These are phyloP conservation scores for Taiwanofungus camphoratus DNA, from an alignment of 1,284 basidiomycete species.

Conservation along the genomic window DNA sequence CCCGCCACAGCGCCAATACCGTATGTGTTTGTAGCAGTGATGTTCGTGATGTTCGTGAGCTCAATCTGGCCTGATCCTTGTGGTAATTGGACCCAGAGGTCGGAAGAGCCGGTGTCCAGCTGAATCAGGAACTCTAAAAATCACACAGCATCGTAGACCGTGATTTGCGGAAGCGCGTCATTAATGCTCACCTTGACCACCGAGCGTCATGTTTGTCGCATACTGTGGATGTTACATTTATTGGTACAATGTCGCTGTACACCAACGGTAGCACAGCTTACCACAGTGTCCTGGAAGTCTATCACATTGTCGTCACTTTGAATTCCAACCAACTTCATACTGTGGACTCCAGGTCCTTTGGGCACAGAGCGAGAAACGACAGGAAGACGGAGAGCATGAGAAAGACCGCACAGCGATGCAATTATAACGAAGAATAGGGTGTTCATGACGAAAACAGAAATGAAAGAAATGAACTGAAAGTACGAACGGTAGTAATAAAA, in stretches of 20 bases:
- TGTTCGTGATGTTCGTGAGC: constrained; percentile 18
- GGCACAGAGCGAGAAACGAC: constrained; percentile 5
- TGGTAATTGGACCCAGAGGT: constrained; percentile 19
- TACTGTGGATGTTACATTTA: constrained; percentile 13
- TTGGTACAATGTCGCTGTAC: neutral
- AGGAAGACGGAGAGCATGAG: constrained; percentile 18
- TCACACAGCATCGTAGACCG: neutral
- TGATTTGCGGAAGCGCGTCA: neutral
- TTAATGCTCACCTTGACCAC: constrained; percentile 13
- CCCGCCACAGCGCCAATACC: constrained; percentile 22
- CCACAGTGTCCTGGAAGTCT: constrained; percentile 21
- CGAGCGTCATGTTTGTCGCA: constrained; percentile 22
- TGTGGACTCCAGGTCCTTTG: constrained; percentile 8
- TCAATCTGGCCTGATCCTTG: constrained; percentile 2
- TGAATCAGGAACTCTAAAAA: constrained; percentile 18
- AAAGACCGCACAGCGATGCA: constrained; percentile 25
- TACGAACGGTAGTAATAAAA: constrained; percentile 8
- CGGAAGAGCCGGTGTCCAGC: constrained; percentile 23
- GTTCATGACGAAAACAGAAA: constrained; percentile 21
- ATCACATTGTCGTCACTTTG: constrained; percentile 15
- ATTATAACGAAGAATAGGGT: constrained; percentile 16
- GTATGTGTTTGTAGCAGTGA: constrained; percentile 16
- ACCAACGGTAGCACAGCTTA: constrained; percentile 11
- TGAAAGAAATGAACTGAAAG: constrained; percentile 10
- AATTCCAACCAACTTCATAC: constrained; percentile 6